Percentiles rank a stretch among this genome's conserved stretches.
Conservation (phyloP, 345 rosid species). For the Melaleuca alternifolia region DNA sequence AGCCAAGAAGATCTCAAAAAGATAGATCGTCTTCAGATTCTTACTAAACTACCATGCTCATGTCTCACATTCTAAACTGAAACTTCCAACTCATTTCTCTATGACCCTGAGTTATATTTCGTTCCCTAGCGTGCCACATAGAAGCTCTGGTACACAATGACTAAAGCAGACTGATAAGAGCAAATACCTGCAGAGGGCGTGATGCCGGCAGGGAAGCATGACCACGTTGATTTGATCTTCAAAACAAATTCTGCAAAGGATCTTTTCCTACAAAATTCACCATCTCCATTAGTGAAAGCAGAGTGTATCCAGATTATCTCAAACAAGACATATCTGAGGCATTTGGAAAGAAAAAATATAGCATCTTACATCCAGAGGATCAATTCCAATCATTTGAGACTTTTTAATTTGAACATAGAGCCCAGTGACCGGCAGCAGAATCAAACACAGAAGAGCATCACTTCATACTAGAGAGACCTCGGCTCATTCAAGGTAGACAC, state of each 20-base stretch:
- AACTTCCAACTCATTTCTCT: no score
- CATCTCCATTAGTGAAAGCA: background rate
- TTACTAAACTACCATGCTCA: no score
- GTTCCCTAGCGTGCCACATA: background rate
- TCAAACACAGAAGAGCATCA: background rate
- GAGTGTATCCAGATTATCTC: background rate
- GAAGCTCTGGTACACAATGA: background rate
- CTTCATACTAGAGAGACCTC: background rate
- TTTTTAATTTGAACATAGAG: background rate
- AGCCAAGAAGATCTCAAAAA: no score
- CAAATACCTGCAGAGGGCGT: constrained; percentile 67
- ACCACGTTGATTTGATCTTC: constrained; percentile 72
- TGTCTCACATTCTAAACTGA: no score
- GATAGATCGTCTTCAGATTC: no score
- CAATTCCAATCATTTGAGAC: background rate
- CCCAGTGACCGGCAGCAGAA: background rate
- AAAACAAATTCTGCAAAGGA: constrained; percentile 79
- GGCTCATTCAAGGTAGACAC: background rate
- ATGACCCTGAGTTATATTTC: background rate
- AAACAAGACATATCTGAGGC: background rate
- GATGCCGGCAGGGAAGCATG: constrained; percentile 84
- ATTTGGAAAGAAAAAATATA: background rate
- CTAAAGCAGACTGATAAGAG: background rate
- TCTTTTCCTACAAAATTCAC: constrained; percentile 50
- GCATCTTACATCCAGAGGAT: background rate